These are phyloP conservation scores for Leishmania tropica DNA, from an alignment of 208 protist genomes.

Conservation along the genomic window DNA sequence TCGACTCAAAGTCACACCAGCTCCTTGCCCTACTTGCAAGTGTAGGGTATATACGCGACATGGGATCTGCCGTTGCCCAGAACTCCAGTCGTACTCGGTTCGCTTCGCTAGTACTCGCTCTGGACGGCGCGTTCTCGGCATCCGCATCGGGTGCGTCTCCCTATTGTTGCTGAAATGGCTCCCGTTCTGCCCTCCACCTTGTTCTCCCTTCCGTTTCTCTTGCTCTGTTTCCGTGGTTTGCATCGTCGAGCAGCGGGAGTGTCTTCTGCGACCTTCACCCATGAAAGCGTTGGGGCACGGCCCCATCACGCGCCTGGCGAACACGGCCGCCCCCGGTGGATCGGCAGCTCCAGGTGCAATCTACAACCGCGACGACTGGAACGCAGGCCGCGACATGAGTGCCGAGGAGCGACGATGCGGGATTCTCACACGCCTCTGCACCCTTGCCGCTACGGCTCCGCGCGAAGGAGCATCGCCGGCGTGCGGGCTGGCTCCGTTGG, in stretches of 20 bases:
- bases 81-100: too few relatives aligned
- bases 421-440: slow-evolving; percentile 38
- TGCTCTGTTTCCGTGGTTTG: neutral
- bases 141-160: neutral
- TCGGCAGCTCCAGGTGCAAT: slow-evolving; percentile 9
- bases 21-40: neutral
- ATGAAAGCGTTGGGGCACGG: slow-evolving; percentile 45
- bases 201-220: neutral
- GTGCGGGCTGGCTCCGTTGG: neutral
- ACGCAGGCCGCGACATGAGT: slow-evolving; percentile 46
- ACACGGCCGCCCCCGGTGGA: neutral
- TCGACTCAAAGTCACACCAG: too few relatives aligned
- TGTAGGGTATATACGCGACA: neutral
- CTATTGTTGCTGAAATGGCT: neutral
- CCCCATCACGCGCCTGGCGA: slow-evolving; percentile 34
- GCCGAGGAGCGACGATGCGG: slow-evolving; percentile 62
- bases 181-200: neutral
- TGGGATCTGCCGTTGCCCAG: neutral
- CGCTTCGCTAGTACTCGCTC: too few relatives aligned
- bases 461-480: neutral
- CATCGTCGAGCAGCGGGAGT: neutral
- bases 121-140: neutral
- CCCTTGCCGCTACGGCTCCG: slow-evolving; percentile 6
- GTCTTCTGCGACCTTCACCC: neutral
- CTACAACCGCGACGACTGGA: slow-evolving; percentile 58